phyloP scores from a whole-genome alignment of 1,284 basidiomycete genomes.

The Leccinum griseonigrum region DNA sequence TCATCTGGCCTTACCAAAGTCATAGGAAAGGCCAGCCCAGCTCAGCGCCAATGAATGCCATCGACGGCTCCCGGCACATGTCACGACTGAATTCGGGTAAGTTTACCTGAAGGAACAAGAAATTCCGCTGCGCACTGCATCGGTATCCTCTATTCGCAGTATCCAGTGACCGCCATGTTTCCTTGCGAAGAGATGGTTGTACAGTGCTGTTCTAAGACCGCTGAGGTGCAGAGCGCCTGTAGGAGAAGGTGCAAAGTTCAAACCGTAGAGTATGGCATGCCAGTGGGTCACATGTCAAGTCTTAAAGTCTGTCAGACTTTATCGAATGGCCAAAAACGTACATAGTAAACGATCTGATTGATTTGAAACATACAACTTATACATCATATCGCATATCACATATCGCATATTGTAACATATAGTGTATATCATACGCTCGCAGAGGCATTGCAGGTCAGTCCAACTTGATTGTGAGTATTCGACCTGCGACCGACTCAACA shows the following conservation, averaged over 20 bases:
- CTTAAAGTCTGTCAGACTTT: no score
- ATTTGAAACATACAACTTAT: no score
- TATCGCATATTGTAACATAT: no score
- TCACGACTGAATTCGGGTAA: slow-evolving; percentile 53
- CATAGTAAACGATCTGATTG: no score
- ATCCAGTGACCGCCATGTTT: slow-evolving; percentile 87
- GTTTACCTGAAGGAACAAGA: slow-evolving; percentile 1
- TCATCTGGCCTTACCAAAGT: slow-evolving; percentile 64
- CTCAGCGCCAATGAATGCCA: slow-evolving; percentile 72
- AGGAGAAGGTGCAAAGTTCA: slow-evolving; percentile 88
- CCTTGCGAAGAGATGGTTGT: slow-evolving; percentile 86
- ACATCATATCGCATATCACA: no score
- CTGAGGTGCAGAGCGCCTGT: slow-evolving; percentile 95
- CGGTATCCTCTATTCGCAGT: slow-evolving; percentile 94
- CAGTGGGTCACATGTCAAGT: no score
- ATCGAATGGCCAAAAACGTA: no score
- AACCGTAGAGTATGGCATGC: no score
- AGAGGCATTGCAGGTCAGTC: no score
- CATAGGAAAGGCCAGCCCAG: slow-evolving; percentile 94
- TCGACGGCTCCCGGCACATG: slow-evolving; percentile 84
- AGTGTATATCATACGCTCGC: no score
- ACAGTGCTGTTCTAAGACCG: slow-evolving; percentile 92
- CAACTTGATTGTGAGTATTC: no score
- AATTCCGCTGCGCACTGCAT: slow-evolving; percentile 35
- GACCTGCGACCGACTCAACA: no score